Base-by-base conservation (phyloP, 805 yeast genomes). In the Yamadazyma ubonensis region DNA sequence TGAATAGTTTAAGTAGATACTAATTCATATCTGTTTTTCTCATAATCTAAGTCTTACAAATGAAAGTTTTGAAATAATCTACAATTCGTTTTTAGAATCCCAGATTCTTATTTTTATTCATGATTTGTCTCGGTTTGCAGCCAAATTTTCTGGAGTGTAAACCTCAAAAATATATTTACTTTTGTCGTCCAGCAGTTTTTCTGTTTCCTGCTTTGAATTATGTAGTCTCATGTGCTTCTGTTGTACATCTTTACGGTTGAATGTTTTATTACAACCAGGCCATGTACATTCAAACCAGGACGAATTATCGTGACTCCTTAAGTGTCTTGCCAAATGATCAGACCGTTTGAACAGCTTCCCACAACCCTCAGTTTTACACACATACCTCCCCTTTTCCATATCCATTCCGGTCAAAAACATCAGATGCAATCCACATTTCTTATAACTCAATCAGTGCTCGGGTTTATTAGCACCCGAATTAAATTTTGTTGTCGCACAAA, bases 271-370 rank as follows among this genome's bases (percentile, higher is more conserved):
- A 38, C 59, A 54, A 8, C 49, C 49, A 2, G 51, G 49, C 49
- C 52, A 47, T 14, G 40, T 17, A 31, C 59, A 54, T 3, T 36
- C 25, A 20, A 38, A 45, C 18, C 30, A 36, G 9, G 17, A 19
- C 10, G 36, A 33, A 12, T 44, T 44, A 17, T 44, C 49, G 38
- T 80, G 86, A 51, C 79, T 80, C 38, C 77, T 61, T 50, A 75
- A 70, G 52, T 80, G 86, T 33, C 86, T 60, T 6, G 81, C 64
- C 15, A 80, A 56, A 58, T 80, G 84, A 51, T 80, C 86, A 1
- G 78, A 68, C 31, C 85, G 54, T 20, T 75, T 71, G 49, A 80
- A 80, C 28, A 59, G 59, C 49, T 78, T 78, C 33, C 58, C 61
- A 50, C 86, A 80, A 14, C 65, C 64, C 9, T 70, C 72, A 36